Conservation (phyloP, 768 basidiomycete genomes). For the Symmetrospora coprosmae region DNA sequence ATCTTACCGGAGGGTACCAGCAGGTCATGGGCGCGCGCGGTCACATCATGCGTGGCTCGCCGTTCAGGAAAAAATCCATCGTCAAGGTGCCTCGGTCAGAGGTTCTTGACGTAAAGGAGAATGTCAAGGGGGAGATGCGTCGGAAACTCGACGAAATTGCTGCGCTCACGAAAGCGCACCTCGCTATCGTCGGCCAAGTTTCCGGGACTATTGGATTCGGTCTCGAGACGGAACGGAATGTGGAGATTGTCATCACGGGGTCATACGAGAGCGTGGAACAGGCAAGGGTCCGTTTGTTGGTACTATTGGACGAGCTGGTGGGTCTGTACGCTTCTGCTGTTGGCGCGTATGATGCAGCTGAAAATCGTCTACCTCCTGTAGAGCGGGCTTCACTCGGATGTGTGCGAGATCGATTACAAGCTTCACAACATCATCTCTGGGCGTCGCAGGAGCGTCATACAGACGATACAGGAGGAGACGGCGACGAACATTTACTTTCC, state of each 20-base stretch:
- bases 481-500: slow-evolving; percentile 94
- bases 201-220: slow-evolving; percentile 71
- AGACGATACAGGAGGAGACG: slow-evolving; percentile 90
- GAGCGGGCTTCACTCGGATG: slow-evolving; percentile 81
- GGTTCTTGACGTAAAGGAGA: slow-evolving; percentile 57
- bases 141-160: slow-evolving; percentile 71
- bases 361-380: slow-evolving; percentile 37
- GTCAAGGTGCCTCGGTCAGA: slow-evolving; percentile 87
- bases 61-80: slow-evolving; percentile 59
- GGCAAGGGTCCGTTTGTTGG: slow-evolving; percentile 74
- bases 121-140: slow-evolving; percentile 33
- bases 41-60: slow-evolving; percentile 74
- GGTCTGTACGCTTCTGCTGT: slow-evolving; percentile 36
- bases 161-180: slow-evolving; percentile 76
- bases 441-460: slow-evolving; percentile 68
- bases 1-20: slow-evolving; percentile 77
- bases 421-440: slow-evolving; percentile 81
- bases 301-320: slow-evolving; percentile 88
- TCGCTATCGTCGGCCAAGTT: slow-evolving; percentile 69
- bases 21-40: slow-evolving; percentile 83
- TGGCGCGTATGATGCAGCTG: slow-evolving; percentile 15
- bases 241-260: slow-evolving; percentile 82
- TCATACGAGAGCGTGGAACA: slow-evolving; percentile 72
- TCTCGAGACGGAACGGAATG: slow-evolving; percentile 82
- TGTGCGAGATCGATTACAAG: slow-evolving; percentile 87